Conservation (phyloP, 306 rosid genomes). For the Prunus persica region Prunus_persica_NCBIv2 NC_034009.1:41959001-41959500, state of each 20-base stretch:
- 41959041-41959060: neutral
- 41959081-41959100: neutral
- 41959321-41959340: neutral
- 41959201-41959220: neutral
- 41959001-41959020: neutral
- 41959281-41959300: neutral
- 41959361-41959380: neutral
- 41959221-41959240: neutral
- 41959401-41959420: neutral
- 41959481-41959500: neutral
- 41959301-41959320: neutral
- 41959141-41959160: neutral
- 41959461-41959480: neutral
- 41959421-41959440: neutral
- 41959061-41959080: neutral
- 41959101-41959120: neutral
- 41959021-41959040: neutral
- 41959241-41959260: neutral
- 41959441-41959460: neutral
- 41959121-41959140: conserved; percentile 2
- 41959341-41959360: neutral
- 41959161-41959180: neutral
- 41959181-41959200: neutral
- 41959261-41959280: neutral
- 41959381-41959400: neutral